A percentile compares a stretch with the other conserved stretches of the same genome.
These are phyloP conservation scores for Crithidia mellificae DNA, from an alignment of 208 protist genomes.

Conservation along the genomic window DNA sequence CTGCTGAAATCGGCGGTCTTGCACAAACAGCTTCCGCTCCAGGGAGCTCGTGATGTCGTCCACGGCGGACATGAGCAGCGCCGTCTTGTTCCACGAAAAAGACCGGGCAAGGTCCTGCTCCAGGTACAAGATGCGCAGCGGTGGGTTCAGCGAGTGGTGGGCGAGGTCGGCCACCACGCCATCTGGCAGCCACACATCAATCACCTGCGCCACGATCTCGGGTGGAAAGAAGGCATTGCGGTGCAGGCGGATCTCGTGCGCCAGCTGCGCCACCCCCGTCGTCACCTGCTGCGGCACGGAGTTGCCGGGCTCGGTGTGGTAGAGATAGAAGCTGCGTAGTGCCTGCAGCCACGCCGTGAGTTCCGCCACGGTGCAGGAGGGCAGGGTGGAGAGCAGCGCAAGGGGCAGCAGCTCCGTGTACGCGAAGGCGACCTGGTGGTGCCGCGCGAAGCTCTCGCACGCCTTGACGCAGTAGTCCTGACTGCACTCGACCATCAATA, in stretches of 20 bases:
- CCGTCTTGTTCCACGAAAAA: constrained; percentile 46
- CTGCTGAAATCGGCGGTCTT: constrained; percentile 36
- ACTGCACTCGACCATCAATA: constrained; percentile 59
- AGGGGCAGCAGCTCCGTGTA: constrained; percentile 75
- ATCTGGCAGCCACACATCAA: constrained; percentile 52
- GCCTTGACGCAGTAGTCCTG: constrained; percentile 53
- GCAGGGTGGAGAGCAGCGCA: constrained; percentile 69
- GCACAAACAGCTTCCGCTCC: constrained; percentile 37
- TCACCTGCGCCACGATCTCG: constrained; percentile 38
- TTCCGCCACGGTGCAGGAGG: constrained; percentile 40
- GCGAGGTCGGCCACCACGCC: constrained; percentile 45
- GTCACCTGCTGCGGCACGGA: constrained; percentile 67
- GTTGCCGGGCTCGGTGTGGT: constrained; percentile 34
- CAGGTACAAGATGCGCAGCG: constrained; percentile 54
- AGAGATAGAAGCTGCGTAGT: constrained; percentile 53
- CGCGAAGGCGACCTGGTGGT: constrained; percentile 63
- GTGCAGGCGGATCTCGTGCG: constrained; percentile 64
- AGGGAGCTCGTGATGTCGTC: constrained; percentile 40
- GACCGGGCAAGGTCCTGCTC: constrained; percentile 33
- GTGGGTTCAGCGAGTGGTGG: constrained; percentile 57
- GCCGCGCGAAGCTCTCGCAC: constrained; percentile 56
- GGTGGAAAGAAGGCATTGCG: constrained; percentile 52
- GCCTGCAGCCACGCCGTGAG: constrained; percentile 58
- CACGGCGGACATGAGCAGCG: constrained; percentile 32
- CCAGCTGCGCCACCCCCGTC: constrained; percentile 59